A percentile compares a stretch with the other conserved stretches of the same genome.
These are phyloP conservation scores for Amoebophrya sp. DNA, from an alignment of 169 alveolate species.

Conservation along the genomic window DNA sequence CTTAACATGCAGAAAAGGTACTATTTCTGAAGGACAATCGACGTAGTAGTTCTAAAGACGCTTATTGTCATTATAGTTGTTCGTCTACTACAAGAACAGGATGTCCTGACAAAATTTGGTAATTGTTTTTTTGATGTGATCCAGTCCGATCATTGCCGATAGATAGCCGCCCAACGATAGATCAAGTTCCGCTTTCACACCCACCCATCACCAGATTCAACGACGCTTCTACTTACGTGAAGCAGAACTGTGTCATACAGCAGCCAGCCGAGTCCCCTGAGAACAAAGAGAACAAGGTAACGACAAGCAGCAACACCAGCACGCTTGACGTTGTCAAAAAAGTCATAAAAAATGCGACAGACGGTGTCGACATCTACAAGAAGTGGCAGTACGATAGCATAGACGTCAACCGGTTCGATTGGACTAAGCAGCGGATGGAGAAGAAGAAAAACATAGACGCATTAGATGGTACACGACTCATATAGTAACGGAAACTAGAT, in stretches of 20 bases:
- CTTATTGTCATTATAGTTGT: too few species aligned
- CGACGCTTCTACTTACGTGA: slow-evolving; percentile 11
- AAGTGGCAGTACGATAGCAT: neutral
- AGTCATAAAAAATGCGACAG: neutral
- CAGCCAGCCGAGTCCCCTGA: neutral
- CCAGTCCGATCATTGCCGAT: too few species aligned
- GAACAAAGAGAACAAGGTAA: neutral
- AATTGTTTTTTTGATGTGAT: too few species aligned
- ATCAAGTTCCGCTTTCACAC: too few species aligned
- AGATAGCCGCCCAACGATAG: too few species aligned
- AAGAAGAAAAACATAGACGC: neutral
- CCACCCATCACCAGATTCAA: too few species aligned
- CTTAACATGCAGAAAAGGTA: neutral
- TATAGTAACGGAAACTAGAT: neutral
- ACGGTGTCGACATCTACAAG: neutral
- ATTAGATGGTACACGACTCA: neutral
- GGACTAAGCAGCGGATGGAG: neutral
- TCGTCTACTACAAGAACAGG: too few species aligned
- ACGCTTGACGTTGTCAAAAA: neutral
- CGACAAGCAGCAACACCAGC: neutral
- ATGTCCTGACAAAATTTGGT: too few species aligned
- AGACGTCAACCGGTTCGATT: neutral
- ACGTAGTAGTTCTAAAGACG: too few species aligned
- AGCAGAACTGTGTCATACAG: neutral
- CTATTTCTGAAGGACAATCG: too few species aligned